Conservation (phyloP, 202 grass and related monocot species). For the Schoenoplectus tabernaemontani region DNA sequence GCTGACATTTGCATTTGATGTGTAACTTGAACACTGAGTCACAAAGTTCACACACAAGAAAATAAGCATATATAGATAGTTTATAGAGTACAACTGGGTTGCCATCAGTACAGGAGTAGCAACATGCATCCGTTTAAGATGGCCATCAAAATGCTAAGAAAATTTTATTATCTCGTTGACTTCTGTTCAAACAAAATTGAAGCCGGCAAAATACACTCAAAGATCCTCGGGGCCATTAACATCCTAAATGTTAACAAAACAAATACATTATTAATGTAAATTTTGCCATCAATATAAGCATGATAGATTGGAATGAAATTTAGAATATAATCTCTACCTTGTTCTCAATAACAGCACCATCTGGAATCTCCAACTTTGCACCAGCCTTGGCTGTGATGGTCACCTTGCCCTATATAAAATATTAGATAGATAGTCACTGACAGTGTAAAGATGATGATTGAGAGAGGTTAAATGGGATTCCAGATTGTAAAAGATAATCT, state of each 20-base stretch:
- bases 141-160: constrained; percentile 12
- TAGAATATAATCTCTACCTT: constrained; percentile 36
- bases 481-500: not conserved
- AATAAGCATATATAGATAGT: not conserved
- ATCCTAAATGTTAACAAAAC: constrained; percentile 27
- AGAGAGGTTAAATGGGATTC: not conserved
- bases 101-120: not conserved
- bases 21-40: not conserved
- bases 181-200: constrained; percentile 24
- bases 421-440: constrained; percentile 10
- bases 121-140: constrained; percentile 1
- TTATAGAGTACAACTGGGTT: not conserved
- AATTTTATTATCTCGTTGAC: constrained; percentile 3
- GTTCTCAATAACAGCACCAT: constrained; percentile 60
- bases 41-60: not conserved
- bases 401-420: constrained; percentile 60
- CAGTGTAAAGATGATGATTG: not conserved
- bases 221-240: constrained; percentile 62
- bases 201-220: constrained; percentile 18
- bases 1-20: not conserved
- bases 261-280: not conserved
- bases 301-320: not conserved
- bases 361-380: constrained; percentile 71
- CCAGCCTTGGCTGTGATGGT: constrained; percentile 59
- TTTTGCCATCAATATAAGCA: not conserved